Evolutionary conservation across 257 asterid species (phyloP).

Genomic region (Henckelia pumila): DNA sequence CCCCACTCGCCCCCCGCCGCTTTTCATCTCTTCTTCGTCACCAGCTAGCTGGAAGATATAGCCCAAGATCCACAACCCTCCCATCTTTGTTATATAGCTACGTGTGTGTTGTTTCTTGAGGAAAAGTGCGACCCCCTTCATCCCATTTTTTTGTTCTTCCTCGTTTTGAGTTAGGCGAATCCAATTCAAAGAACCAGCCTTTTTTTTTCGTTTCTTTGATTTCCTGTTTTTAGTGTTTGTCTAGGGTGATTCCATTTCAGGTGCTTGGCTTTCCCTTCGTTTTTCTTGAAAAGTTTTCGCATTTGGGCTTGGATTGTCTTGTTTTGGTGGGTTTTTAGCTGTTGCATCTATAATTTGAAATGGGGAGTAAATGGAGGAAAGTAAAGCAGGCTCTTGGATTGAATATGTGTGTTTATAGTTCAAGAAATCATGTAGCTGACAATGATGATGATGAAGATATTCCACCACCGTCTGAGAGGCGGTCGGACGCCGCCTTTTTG

Average conservation of each 20-base stretch:
- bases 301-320: neutral
- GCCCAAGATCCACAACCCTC: conserved; percentile 30
- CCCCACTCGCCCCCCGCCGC: conserved; percentile 10
- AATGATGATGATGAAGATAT: conserved; percentile 34
- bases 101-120: conserved; percentile 14
- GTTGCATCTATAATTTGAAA: conserved; percentile 24
- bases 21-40: conserved; percentile 37
- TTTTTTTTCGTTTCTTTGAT: neutral
- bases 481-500: conserved; percentile 60
- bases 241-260: neutral
- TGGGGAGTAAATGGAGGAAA: conserved; percentile 96
- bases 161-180: conserved; percentile 25
- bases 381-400: conserved; percentile 77
- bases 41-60: conserved; percentile 51
- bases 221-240: neutral
- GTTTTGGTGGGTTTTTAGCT: neutral
- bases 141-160: conserved; percentile 23
- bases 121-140: conserved; percentile 15
- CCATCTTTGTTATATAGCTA: conserved; percentile 7
- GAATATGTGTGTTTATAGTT: conserved; percentile 65
- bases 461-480: conserved; percentile 50
- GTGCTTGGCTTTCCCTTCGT: neutral
- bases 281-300: conserved; percentile 14
- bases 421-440: conserved; percentile 44
- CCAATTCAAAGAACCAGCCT: conserved; percentile 3